Base-by-base conservation (phyloP, 1,139 yeast genomes). In the Blastobotrys arbuscula region DNA sequence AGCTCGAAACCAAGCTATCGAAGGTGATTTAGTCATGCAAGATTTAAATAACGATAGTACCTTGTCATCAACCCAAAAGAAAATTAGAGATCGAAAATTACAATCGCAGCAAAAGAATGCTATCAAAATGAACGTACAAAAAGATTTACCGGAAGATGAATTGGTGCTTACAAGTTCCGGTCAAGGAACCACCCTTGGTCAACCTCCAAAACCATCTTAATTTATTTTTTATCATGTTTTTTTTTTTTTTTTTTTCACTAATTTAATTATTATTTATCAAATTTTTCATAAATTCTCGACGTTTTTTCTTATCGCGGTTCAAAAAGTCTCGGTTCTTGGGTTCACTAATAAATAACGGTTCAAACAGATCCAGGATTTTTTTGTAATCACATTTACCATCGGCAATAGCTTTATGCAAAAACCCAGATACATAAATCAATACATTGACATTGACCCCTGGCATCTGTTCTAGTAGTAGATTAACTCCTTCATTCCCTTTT, bases 131-230 rank as follows among this genome's bases (percentile, higher is more conserved):
- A 84, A 86, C 7, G 74, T 84, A 44, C 82, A 92, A 82, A 72
- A 77, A 12, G 83, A 81, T 26, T 74, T 83, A 48, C 88, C 81
- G 49, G 82, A 73, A 23, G 72, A 72, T 40, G 75, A 75, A 10
- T 71, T 81, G 50, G 65, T 70, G 26, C 67, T 76, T 37, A 67
- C 70, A 44, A 62, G 75, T 13, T 69, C 72, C 35, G 84, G 84
- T 28, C 79, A 81, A 59, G 96, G 96, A 49, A 89, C 96, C 34
- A 84, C 95, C 2, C 70, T 89, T 53, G 97, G 97, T 35, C 81
- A 82, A 35, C 87, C 56, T 20, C 56, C 55, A 19, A 18, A 28
- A 19, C 23, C 28, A 19, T 23, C 31, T 21, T 15, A 23, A 38
- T 31, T 21, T 23, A 31, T 20, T 30, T 33, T 21, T 21, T 16